phyloP scores from a whole-genome alignment of 2,329 filamentous ascomycete species.

The Cercospora sp. region DNA sequence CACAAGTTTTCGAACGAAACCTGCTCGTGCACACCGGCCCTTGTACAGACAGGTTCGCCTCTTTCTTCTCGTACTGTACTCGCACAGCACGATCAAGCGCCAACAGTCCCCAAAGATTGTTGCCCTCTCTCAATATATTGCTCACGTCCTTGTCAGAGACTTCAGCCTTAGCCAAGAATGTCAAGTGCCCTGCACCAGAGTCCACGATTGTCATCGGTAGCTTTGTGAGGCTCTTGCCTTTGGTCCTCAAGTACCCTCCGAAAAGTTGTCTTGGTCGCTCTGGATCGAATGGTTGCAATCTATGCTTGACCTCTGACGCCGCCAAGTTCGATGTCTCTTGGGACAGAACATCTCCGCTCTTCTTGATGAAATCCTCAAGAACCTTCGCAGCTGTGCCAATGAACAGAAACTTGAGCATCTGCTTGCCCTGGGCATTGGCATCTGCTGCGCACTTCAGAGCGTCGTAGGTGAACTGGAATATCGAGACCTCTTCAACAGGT shows the following conservation, averaged over 20 bases:
- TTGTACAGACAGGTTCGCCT: background rate
- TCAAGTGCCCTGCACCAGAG: background rate
- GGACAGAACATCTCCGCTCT: background rate
- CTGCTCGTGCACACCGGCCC: background rate
- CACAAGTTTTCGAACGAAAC: background rate
- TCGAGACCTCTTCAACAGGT: background rate
- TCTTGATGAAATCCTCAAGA: background rate
- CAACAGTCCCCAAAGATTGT: background rate
- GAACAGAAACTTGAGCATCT: background rate
- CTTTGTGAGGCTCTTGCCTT: background rate
- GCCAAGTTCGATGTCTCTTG: background rate
- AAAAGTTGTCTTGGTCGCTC: background rate
- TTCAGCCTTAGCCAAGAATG: background rate
- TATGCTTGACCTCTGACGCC: background rate
- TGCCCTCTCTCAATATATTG: background rate
- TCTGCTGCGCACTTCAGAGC: background rate
- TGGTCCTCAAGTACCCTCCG: background rate
- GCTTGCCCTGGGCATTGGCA: background rate
- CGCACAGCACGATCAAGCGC: background rate
- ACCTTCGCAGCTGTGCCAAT: background rate
- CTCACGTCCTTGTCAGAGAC: background rate
- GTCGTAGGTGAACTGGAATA: background rate
- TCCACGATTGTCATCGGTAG: background rate
- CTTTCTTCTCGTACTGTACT: background rate
- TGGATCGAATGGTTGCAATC: background rate